These are phyloP conservation scores for Liriodendron chinense DNA, from an alignment of 164 flowering plant genomes.

Conservation along the genomic window DNA sequence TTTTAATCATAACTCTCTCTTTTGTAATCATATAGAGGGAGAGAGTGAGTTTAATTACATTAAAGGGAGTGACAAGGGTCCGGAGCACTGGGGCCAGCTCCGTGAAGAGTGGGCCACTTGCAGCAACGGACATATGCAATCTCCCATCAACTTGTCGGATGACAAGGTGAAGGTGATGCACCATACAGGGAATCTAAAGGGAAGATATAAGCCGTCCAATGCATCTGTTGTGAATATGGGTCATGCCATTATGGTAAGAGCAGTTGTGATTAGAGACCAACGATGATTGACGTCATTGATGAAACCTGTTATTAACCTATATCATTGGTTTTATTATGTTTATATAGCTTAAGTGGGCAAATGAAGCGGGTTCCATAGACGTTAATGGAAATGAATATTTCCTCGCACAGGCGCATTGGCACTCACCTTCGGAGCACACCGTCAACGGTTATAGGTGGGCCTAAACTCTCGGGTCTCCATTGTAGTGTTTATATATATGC, in stretches of 20 bases:
- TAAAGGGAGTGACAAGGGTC: conserved; percentile 22
- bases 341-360: conserved; percentile 37
- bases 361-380: conserved; percentile 33
- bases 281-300: too few species aligned
- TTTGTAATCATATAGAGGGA: conserved; percentile 16
- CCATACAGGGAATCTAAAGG: conserved; percentile 12
- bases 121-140: conserved; percentile 26
- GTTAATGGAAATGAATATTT: conserved; percentile 37
- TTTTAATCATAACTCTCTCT: too few species aligned
- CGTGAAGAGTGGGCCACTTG: conserved; percentile 31
- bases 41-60: conserved; percentile 31
- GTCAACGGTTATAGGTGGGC: conserved; percentile 38
- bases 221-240: conserved; percentile 27
- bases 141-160: conserved; percentile 28
- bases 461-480: neutral
- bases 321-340: neutral
- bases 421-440: conserved; percentile 61
- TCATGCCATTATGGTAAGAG: conserved; percentile 23
- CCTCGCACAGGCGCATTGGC: conserved; percentile 52
- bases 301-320: neutral
- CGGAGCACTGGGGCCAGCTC: conserved; percentile 32
- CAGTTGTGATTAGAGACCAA: neutral
- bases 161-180: conserved; percentile 17
- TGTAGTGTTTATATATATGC: neutral
- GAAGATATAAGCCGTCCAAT: conserved; percentile 18